phyloP scores from a whole-genome alignment of 2,329 filamentous ascomycete genomes.

The Chrysoporthe cubensis region DNA sequence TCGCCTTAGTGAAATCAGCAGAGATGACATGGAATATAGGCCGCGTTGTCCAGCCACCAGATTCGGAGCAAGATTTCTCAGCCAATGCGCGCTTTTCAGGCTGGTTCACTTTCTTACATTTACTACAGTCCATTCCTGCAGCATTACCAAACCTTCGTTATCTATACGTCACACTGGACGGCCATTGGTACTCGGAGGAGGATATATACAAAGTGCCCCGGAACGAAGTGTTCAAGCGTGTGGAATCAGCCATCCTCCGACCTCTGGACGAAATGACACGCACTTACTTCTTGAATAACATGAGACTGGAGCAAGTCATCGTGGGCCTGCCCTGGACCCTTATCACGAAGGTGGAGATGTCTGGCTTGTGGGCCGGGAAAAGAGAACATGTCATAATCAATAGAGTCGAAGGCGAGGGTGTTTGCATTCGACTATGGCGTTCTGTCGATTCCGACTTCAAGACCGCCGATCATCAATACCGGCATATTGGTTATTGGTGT shows the following conservation, averaged over 20 bases:
- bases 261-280: conserved; percentile 20
- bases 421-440: not conserved
- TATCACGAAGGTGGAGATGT: not conserved
- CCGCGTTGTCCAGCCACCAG: conserved; percentile 8
- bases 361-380: not conserved
- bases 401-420: not conserved
- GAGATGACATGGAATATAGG: conserved; percentile 13
- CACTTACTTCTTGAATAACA: not conserved
- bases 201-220: not conserved
- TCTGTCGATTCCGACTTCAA: not conserved
- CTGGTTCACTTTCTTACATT: conserved; percentile 4
- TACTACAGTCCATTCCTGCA: conserved; percentile 6
- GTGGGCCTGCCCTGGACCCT: not conserved
- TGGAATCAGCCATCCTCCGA: conserved; percentile 9
- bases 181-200: conserved; percentile 11
- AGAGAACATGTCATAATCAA: not conserved
- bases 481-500: not conserved
- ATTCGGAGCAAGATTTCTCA: conserved; percentile 5
- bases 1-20: conserved; percentile 12
- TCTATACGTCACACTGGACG: conserved; percentile 7
- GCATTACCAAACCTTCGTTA: conserved; percentile 8
- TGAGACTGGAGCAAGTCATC: not conserved
- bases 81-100: conserved; percentile 7
- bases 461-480: not conserved
- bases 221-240: conserved; percentile 1